phyloP scores from a whole-genome alignment of 192 early-diverging fungal genomes.

The Umbelopsis sp. region DNA sequence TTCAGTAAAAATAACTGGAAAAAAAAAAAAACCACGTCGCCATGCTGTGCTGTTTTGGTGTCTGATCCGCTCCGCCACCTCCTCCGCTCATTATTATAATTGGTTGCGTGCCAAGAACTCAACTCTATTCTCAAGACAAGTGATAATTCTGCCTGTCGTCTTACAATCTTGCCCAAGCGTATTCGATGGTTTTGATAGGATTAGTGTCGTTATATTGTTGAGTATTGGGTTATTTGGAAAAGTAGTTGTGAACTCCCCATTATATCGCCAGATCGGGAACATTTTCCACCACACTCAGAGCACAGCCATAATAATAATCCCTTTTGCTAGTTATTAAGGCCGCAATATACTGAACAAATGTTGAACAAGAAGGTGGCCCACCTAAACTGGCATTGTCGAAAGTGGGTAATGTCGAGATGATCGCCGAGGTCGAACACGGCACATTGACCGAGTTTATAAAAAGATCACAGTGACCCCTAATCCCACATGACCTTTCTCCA shows the following conservation, averaged over 20 bases:
- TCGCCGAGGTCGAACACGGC: background rate
- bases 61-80: slow-evolving; percentile 10
- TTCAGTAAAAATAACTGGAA: slow-evolving; percentile 12
- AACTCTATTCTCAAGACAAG: no score
- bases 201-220: no score
- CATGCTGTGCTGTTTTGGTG: background rate
- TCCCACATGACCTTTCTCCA: background rate
- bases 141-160: no score
- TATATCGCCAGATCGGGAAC: background rate
- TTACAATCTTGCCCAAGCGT: no score
- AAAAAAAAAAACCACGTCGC: background rate
- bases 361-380: no score
- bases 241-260: no score
- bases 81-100: background rate
- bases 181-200: no score
- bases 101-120: no score
- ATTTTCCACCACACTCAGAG: background rate
- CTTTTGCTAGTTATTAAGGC: no score
- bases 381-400: background rate
- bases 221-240: no score
- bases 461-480: background rate
- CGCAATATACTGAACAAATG: no score
- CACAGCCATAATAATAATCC: background rate
- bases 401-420: background rate
- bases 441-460: background rate